These are phyloP conservation scores for Kwoniella sp. DNA, from an alignment of 768 basidiomycete species.

Conservation along the genomic window DNA sequence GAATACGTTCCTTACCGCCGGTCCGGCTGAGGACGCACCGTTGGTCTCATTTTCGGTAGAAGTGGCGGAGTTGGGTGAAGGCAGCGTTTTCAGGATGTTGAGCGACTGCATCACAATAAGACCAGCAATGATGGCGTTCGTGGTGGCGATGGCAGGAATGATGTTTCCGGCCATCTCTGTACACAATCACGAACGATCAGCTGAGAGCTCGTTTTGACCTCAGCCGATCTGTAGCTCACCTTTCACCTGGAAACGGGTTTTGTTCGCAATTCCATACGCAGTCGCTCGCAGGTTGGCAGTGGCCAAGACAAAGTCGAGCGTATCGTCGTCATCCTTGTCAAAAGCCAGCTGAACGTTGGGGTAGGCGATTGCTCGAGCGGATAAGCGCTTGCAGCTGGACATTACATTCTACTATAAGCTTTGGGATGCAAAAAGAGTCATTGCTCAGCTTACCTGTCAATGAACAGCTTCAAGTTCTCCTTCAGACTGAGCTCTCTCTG, in stretches of 20 bases:
- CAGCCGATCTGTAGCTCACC: constrained; percentile 60
- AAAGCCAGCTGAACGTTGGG: constrained; percentile 64
- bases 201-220: not conserved
- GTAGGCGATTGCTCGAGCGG: constrained; percentile 65
- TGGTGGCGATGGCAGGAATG: constrained; percentile 98
- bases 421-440: not conserved
- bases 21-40: constrained; percentile 6
- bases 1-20: constrained; percentile 63
- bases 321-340: constrained; percentile 97
- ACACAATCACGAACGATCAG: not conserved
- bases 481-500: constrained; percentile 74
- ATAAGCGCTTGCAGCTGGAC: constrained; percentile 75
- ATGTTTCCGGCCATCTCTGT: constrained; percentile 99
- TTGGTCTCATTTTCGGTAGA: constrained; percentile 1
- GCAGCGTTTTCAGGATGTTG: constrained; percentile 65
- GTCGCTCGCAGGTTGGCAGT: constrained; percentile 88
- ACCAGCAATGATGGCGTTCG: constrained; percentile 95
- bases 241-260: constrained; percentile 97
- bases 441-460: constrained; percentile 67
- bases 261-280: constrained; percentile 83
- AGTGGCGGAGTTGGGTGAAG: constrained; percentile 5
- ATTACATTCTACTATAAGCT: constrained; percentile 1
- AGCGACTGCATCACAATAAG: constrained; percentile 91
- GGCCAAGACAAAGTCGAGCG: constrained; percentile 93
- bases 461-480: constrained; percentile 81